phyloP scores from a whole-genome alignment of 2,329 filamentous ascomycete species.

The Epichloe glyceriae region DNA sequence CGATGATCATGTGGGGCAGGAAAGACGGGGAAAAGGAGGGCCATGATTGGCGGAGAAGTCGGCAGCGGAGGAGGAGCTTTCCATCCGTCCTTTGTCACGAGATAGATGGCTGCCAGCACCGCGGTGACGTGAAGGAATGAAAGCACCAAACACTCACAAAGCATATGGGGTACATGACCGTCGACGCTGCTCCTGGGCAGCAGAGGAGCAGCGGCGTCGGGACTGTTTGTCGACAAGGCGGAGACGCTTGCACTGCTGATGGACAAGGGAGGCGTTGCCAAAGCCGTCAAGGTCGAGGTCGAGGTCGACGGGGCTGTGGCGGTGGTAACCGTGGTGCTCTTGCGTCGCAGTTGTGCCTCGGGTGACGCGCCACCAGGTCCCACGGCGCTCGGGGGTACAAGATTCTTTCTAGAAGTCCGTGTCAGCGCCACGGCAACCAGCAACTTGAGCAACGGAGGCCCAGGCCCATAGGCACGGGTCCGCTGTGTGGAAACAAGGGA shows the following conservation, averaged over 20 bases:
- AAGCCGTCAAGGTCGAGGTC: background rate
- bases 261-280: slow-evolving; percentile 8
- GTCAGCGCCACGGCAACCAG: slow-evolving; percentile 11
- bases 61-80: background rate
- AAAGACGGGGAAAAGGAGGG: background rate
- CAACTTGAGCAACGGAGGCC: background rate
- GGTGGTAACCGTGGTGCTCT: background rate
- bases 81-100: background rate
- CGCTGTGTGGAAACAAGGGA: background rate
- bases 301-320: slow-evolving; percentile 1
- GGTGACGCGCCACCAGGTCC: slow-evolving; percentile 20
- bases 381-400: slow-evolving; percentile 25
- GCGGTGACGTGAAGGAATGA: too few relatives aligned
- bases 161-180: slow-evolving; percentile 33
- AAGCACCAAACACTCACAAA: slow-evolving; percentile 28
- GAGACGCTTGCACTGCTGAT: slow-evolving; percentile 14
- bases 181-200: slow-evolving; percentile 16
- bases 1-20: background rate
- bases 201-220: background rate
- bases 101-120: too few relatives aligned
- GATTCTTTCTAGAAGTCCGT: slow-evolving; percentile 27
- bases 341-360: slow-evolving; percentile 24
- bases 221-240: slow-evolving; percentile 15
- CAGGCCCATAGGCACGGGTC: background rate
- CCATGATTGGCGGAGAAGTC: background rate